These are phyloP conservation scores for Tetrahymena borealis DNA, from an alignment of 73 alveolate genomes.

Conservation along the genomic window DNA sequence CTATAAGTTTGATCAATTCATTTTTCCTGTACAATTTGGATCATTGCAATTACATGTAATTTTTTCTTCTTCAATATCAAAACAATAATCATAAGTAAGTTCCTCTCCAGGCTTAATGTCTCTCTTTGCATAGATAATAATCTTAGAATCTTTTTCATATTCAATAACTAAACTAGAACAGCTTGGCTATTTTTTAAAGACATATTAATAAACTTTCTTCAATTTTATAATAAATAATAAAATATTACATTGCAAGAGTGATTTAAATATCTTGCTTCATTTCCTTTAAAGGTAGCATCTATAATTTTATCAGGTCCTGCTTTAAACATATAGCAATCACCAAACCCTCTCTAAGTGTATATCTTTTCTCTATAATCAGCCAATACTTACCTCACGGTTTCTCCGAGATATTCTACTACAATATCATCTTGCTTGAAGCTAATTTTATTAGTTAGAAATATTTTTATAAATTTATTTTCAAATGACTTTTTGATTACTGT, in stretches of 20 bases:
- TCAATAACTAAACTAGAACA: constrained; percentile 85
- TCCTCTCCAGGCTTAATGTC: constrained; percentile 89
- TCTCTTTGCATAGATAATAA: constrained; percentile 84
- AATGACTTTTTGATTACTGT: constrained; percentile 5
- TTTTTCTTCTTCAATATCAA: constrained; percentile 91
- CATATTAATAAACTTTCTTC: not conserved
- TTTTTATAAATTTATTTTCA: too few species aligned
- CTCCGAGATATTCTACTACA: constrained; percentile 97
- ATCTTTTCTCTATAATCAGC: constrained; percentile 90
- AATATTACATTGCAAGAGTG: constrained; percentile 83
- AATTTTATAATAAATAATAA: not conserved
- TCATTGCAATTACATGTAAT: constrained; percentile 92
- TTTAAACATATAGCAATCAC: constrained; percentile 96
- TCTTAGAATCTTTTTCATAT: constrained; percentile 78
- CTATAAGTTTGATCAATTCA: constrained; percentile 49
- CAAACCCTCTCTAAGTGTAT: constrained; percentile 88
- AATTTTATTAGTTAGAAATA: not conserved
- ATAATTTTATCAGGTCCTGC: constrained; percentile 82
- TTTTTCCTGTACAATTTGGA: constrained; percentile 83
- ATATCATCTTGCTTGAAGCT: constrained; percentile 86
- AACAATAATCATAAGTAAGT: constrained; percentile 87
- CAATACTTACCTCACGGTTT: constrained; percentile 77
- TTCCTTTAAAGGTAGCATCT: constrained; percentile 95
- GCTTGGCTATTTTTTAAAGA: constrained; percentile 52
- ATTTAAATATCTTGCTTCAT: constrained; percentile 88